Base-by-base conservation (phyloP, 2,329 filamentous ascomycete species). In the Hypoxylon sp. region DNA sequence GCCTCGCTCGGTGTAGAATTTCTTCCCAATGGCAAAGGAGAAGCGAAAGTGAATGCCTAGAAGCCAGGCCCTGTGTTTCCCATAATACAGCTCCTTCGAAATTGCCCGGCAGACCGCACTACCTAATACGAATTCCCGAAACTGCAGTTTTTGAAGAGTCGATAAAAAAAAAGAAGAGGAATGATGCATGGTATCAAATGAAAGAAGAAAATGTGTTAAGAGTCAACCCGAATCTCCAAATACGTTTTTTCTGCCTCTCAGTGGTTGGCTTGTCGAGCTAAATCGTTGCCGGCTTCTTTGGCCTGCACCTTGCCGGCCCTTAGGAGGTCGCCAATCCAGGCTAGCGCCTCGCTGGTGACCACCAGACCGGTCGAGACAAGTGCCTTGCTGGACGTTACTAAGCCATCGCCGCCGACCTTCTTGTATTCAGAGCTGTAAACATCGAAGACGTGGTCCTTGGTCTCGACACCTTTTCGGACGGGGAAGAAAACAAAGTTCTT, bases 341-440 rank as follows among this genome's bases (percentile, higher is more conserved):
- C 82, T 58, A 92, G 79, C 1, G 88, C 86, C 79, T 93, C 90
- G 71, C 85, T 86, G 53, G 88, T 88, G 54, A 94, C 83, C 53
- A 92, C 85, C 53, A 93, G 82, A 24, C 87, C 86, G 13, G 92
- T 93, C 56, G 87, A 87, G 71, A 93, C 82, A 13, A 88, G 81
- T 10, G 92, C 92, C 84, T 92, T 93, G 75, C 90, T 87, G 67
- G 87, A 86, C 2, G 89, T 87, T n/a, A 93, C 82, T 37, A 91
- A 77, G 50, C 89, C 88, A 32, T 90, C 86, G 69, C 88, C 87
- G 50, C 88, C 87, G 44, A 84, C 85, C 82, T 89, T 90, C 83
- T 90, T 90, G 72, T 83, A 82, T 80, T 91, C 87, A 64, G 82
- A 79, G 64, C 81, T 81, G 78, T 88, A 92, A 65, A 88, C 81